Base-by-base conservation (phyloP, 129 eudicot genomes). In the Tagetes patula region DNA sequence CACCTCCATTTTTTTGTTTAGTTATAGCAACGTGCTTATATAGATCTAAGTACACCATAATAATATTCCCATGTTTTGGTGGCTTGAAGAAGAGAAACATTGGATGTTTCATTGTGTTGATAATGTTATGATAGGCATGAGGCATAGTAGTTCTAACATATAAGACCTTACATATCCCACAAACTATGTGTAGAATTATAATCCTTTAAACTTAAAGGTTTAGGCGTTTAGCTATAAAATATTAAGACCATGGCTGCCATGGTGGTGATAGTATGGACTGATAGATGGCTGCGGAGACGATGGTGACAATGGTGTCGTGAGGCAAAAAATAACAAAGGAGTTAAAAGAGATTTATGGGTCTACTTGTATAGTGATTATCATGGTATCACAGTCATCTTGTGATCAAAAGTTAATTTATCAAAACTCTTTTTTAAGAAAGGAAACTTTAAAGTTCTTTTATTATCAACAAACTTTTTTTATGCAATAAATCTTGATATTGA, bases 21-120 rank as follows among this genome's bases (percentile, higher is more conserved):
- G 14, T 20, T 52, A 1, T 55, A 27, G 62, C 12, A 55, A 20
- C 11, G 9, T 3, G 12, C 62, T 55, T 30, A n/a, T 10, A 6
- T 55, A 6, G 11, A 47, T 3, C 13, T 9, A 9, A 47, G 52
- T 10, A 47, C n/a, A 47, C n/a, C 52, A 47, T 10, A 47, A 47
- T 47, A 11, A 47, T 55, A 27, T 30, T 54, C 14, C 36, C 62
- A 27, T 6, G 36, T 30, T 55, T 55, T 55, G 37, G 62, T 8
- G 62, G 30, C 36, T 55, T 55, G 12, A 27, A 55, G 10, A 43
- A 55, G 62, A 55, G 62, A 55, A 55, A 55, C 62, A 55, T 55
- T 34, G 27, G 62, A 30, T 55, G 36, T 10, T 55, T 34, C 37
- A 30, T 55, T 6, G 12, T 27, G 36, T 27, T 54, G 11, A 30